Evolutionary conservation across 2,329 filamentous ascomycete species (phyloP).

Genomic region (Hypoxylon sp.): DNA sequence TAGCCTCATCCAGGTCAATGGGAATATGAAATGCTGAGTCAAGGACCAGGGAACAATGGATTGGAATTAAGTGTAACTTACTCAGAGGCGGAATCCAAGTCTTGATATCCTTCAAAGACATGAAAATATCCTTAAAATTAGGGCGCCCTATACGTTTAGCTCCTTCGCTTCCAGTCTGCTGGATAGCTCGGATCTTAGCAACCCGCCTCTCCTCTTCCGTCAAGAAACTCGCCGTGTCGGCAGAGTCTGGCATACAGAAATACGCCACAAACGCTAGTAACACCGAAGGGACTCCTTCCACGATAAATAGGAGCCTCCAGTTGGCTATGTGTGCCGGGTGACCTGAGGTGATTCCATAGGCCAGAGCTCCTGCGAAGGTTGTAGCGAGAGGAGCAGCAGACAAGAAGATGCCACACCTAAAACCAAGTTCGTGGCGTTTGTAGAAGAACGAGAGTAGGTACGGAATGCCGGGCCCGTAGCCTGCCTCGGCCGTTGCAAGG

Average conservation of each 20-base stretch:
- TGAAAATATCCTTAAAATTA: slow-evolving; percentile 62
- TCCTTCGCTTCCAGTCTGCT: slow-evolving; percentile 66
- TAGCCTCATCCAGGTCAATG: not conserved
- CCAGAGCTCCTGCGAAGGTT: slow-evolving; percentile 77
- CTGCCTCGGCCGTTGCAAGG: slow-evolving; percentile 53
- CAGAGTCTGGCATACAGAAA: slow-evolving; percentile 60
- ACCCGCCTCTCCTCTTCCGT: slow-evolving; percentile 70
- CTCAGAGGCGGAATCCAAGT: slow-evolving; percentile 63
- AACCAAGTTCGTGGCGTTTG: slow-evolving; percentile 61
- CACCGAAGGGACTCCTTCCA: slow-evolving; percentile 56
- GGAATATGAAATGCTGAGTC: not conserved
- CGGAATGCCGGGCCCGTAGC: slow-evolving; percentile 54
- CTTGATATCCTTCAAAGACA: slow-evolving; percentile 63
- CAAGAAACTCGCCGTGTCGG: slow-evolving; percentile 67
- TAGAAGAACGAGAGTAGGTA: slow-evolving; percentile 58
- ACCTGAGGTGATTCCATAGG: slow-evolving; percentile 77
- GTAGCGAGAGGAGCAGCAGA: slow-evolving; percentile 74
- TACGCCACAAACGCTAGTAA: slow-evolving; percentile 53
- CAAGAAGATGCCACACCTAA: slow-evolving; percentile 56
- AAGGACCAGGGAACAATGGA: not conserved
- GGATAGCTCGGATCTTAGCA: slow-evolving; percentile 66
- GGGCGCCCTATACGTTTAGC: slow-evolving; percentile 64
- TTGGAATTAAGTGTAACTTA: slow-evolving; percentile 13
- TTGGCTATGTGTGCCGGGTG: slow-evolving; percentile 65
- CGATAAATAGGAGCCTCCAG: slow-evolving; percentile 55